phyloP scores from a whole-genome alignment of 148 eudicot genomes.

The Vaccinium macrocarpon region DNA sequence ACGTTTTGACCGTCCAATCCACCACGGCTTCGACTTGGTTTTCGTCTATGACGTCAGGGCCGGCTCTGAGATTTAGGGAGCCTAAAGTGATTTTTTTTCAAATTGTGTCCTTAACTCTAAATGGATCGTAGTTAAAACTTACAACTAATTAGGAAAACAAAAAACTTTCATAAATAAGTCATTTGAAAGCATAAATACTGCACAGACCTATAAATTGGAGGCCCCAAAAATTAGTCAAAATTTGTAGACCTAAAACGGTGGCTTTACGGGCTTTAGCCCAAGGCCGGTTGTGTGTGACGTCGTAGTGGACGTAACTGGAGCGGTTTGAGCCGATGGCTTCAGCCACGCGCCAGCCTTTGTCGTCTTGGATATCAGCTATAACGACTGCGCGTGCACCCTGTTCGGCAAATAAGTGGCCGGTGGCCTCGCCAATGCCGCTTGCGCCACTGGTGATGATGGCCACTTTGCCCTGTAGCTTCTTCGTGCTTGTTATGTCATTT shows the following conservation, averaged over 20 bases:
- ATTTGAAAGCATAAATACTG: too few species aligned
- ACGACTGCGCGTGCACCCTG: slow-evolving; percentile 14
- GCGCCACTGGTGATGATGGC: slow-evolving; percentile 24
- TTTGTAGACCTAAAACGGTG: too few species aligned
- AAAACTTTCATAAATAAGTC: too few species aligned
- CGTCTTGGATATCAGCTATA: slow-evolving; percentile 12
- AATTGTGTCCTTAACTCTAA: too few species aligned
- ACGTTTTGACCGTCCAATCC: neutral
- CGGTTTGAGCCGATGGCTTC: neutral
- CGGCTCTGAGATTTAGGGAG: too few species aligned
- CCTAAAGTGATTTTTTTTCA: too few species aligned
- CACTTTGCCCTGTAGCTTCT: slow-evolving; percentile 16
- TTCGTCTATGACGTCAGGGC: neutral
- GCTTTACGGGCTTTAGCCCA: too few species aligned
- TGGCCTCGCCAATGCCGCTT: slow-evolving; percentile 22
- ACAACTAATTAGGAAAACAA: too few species aligned
- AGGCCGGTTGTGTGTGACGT: neutral
- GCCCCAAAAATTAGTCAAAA: too few species aligned
- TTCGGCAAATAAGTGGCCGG: slow-evolving; percentile 9
- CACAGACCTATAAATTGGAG: too few species aligned
- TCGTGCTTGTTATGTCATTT: neutral
- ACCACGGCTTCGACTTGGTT: slow-evolving; percentile 10
- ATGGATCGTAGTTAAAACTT: too few species aligned
- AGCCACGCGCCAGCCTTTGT: neutral
- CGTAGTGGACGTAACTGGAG: slow-evolving; percentile 18